These are phyloP conservation scores for Xylariaceae sp. DNA, from an alignment of 2,329 filamentous ascomycete genomes.

Conservation along the genomic window DNA sequence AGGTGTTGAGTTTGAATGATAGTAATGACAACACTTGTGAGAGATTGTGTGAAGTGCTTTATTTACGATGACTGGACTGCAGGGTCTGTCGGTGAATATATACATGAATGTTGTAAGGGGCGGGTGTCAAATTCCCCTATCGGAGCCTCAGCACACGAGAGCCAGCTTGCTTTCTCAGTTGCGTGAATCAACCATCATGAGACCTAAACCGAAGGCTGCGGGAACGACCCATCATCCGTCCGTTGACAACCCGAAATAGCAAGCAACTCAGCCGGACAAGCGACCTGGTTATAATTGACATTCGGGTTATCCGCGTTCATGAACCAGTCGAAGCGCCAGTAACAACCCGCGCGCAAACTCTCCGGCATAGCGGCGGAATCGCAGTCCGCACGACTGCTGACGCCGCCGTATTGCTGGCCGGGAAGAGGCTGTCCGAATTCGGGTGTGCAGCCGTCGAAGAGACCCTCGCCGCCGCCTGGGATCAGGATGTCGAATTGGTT, in stretches of 20 bases:
- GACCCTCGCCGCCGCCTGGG: constrained; percentile 45
- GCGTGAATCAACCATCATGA: no score
- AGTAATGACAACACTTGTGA: no score
- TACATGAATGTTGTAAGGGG: background rate
- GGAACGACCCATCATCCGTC: constrained; percentile 23
- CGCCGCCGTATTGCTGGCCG: constrained; percentile 44
- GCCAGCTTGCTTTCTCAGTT: no score
- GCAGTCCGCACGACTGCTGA: constrained; percentile 39
- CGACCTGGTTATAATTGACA: constrained; percentile 42
- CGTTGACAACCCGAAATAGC: constrained; percentile 38
- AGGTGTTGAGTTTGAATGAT: no score
- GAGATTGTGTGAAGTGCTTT: background rate
- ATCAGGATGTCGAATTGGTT: constrained; percentile 50
- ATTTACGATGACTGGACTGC: background rate
- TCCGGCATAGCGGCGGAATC: constrained; percentile 36
- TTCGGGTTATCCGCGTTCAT: constrained; percentile 43
- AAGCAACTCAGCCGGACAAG: constrained; percentile 43
- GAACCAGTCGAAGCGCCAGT: constrained; percentile 52
- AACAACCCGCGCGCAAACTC: constrained; percentile 41
- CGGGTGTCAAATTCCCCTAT: no score
- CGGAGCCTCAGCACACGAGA: no score
- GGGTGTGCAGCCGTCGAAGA: constrained; percentile 41
- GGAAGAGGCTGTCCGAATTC: constrained; percentile 38
- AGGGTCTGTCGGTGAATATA: background rate
- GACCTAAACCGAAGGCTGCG: background rate